These are phyloP conservation scores for Metschnikowia gruessii DNA, from an alignment of 805 yeast genomes.

Conservation along the genomic window DNA sequence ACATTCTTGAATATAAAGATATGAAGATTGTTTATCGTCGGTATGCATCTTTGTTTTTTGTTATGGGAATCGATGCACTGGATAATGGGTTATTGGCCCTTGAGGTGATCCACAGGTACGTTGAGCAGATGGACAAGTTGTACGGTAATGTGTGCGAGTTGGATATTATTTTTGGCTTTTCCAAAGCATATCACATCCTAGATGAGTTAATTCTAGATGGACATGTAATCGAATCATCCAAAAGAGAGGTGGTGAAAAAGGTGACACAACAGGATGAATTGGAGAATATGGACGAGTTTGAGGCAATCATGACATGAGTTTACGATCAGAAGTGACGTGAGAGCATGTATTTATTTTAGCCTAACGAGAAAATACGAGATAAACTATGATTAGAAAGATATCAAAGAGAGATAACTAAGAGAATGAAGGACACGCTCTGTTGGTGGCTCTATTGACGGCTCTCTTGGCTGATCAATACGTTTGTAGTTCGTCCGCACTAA, in stretches of 20 bases:
- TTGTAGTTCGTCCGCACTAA: no score
- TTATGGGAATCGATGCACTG: constrained; percentile 76
- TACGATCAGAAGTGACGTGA: background rate
- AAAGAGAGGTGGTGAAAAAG: constrained; percentile 70
- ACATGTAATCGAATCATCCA: constrained; percentile 76
- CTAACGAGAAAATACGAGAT: no score
- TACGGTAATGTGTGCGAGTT: constrained; percentile 96
- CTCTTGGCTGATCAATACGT: background rate
- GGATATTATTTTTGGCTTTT: constrained; percentile 94
- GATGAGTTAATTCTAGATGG: constrained; percentile 92
- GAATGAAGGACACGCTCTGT: background rate
- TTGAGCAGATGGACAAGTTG: constrained; percentile 93
- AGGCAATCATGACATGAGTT: constrained; percentile 31
- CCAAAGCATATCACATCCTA: constrained; percentile 85
- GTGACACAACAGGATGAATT: constrained; percentile 84
- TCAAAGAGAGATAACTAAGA: background rate
- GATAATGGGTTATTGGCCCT: constrained; percentile 86
- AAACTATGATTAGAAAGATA: background rate
- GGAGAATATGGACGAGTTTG: constrained; percentile 70
- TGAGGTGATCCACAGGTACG: constrained; percentile 88
- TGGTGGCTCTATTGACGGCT: no score
- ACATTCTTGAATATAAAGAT: constrained; percentile 82
- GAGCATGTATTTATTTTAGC: background rate
- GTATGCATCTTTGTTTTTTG: constrained; percentile 89
- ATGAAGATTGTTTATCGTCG: constrained; percentile 85